These are phyloP conservation scores for Fusarium incarnatum DNA, from an alignment of 2,329 filamentous ascomycete genomes.

Conservation along the genomic window DNA sequence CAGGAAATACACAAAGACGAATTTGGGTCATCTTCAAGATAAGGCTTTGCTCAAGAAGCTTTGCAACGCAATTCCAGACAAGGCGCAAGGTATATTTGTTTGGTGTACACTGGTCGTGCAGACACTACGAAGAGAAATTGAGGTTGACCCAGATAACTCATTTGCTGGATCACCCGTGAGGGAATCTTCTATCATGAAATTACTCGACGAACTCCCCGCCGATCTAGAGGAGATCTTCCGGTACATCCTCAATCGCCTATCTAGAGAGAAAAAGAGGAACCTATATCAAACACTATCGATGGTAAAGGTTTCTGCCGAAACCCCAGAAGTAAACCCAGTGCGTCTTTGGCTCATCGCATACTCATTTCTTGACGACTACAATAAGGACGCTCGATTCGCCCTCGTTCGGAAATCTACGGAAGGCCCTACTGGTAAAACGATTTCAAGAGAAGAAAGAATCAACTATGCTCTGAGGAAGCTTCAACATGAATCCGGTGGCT, in stretches of 20 bases:
- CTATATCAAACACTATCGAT: background rate
- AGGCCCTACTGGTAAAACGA: accelerated
- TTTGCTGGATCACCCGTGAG: accelerated
- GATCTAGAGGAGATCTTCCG: accelerated
- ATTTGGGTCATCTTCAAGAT: accelerated
- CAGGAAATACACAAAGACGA: accelerated
- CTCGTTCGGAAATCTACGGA: accelerated
- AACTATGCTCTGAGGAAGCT: accelerated
- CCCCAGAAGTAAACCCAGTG: accelerated
- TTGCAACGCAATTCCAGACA: accelerated
- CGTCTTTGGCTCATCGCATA: background rate
- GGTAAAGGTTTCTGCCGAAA: accelerated
- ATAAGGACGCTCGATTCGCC: background rate
- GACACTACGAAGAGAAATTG: accelerated
- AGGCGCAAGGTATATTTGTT: background rate
- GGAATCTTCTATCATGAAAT: background rate
- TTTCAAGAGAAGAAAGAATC: accelerated
- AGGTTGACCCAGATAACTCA: background rate
- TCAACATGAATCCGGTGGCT: background rate
- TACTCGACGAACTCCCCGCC: background rate
- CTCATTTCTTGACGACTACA: accelerated
- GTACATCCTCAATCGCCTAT: background rate
- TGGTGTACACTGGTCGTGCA: background rate
- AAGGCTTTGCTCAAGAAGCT: accelerated
- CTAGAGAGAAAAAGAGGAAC: accelerated